Base-by-base conservation (phyloP, 305 asterid genomes). In the Stenogyne calaminthoides region DNA sequence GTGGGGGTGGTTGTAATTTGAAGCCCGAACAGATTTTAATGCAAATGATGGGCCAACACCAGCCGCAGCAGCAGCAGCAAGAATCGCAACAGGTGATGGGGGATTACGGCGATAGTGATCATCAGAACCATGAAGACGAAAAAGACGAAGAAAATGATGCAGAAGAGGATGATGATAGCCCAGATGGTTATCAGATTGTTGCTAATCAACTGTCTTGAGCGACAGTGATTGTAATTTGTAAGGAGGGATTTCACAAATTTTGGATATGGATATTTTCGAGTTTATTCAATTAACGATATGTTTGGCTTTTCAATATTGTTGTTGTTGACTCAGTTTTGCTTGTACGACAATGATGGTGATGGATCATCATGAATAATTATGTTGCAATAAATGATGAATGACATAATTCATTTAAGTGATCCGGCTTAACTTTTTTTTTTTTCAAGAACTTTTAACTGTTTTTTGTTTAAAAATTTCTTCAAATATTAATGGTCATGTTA, bases 1-100 rank as follows among this genome's bases (percentile, higher is more conserved):
- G 88, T 10, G 76, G 81, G 74, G 78, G 88, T 10, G 77, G 82
- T 55, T 64, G 80, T 57, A 84, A 70, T 74, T 58, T 86, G 80
- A 82, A 79, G 70, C 92, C 96, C 0, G 96, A 88, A 77, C 87
- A 86, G 22, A 85, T 88, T 68, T 73, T 89, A 29, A 81, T 88
- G 95, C 88, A 88, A 78, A 84, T 88, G 88, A 80, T 82, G 80
- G 81, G 82, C 73, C 90, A 82, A 55, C 25, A 22, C 25, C 25
- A n/a, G n/a, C n/a, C 1, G 25, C 25, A 22, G 25, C 81, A 81
- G 2, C 85, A 80, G 3, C 85, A 74, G 54, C 84, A 70, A 25
- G 83, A 82, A 42, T 81, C 80, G 9, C 72, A 78, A 20, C 80
- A 64, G 66, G 67, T 65, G 0, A 19, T 62, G 2, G 76, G 73